These are phyloP conservation scores for Ophiostoma sp. DNA, from an alignment of 2,329 filamentous ascomycete species.

Conservation along the genomic window DNA sequence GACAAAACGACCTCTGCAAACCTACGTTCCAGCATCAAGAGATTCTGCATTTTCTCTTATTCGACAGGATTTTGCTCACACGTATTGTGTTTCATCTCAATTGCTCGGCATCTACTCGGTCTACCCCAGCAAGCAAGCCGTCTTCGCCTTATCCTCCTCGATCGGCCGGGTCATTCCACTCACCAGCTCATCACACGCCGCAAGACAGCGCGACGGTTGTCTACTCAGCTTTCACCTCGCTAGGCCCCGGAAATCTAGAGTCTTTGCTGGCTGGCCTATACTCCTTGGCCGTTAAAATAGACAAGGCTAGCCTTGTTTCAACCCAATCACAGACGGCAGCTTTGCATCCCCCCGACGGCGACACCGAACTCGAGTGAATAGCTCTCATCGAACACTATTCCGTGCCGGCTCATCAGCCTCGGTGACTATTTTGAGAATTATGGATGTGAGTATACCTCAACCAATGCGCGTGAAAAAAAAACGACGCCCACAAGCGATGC, in stretches of 20 bases:
- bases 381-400: not conserved
- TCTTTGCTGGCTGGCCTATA: not conserved
- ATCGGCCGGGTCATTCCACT: not conserved
- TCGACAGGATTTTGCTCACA: not conserved
- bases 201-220: not conserved
- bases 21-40: not conserved
- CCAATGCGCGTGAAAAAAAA: not conserved
- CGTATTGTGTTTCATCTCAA: not conserved
- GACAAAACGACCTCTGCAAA: not conserved
- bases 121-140: not conserved
- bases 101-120: not conserved
- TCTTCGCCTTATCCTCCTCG: not conserved
- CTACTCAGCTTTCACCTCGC: not conserved
- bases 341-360: not conserved
- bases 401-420: not conserved
- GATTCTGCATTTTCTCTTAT: not conserved
- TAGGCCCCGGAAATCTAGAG: not conserved
- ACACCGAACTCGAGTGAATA: not conserved
- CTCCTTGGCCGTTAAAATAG: not conserved
- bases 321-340: not conserved
- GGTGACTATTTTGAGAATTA: not conserved
- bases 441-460: not conserved
- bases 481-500: not conserved
- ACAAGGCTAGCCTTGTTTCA: slow-evolving; percentile 12
- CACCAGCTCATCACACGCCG: not conserved